A percentile compares a stretch with the other conserved stretches of the same genome.
These are phyloP conservation scores for Cadophora sp. DNA, from an alignment of 2,329 filamentous ascomycete species.

Conservation along the genomic window DNA sequence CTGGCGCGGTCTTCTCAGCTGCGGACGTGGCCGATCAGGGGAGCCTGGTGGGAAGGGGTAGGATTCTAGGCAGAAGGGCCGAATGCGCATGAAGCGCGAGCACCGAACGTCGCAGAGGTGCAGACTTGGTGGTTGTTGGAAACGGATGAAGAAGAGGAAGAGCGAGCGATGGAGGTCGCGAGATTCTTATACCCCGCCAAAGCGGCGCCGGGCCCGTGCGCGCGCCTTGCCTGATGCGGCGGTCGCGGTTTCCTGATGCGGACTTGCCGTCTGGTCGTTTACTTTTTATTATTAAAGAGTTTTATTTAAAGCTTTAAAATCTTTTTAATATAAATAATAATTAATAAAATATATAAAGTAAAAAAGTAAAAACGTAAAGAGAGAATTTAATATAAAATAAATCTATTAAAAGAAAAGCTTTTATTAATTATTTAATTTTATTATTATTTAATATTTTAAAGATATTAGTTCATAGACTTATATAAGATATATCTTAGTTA, in stretches of 20 bases:
- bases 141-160: background rate
- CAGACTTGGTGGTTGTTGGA: background rate
- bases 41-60: conserved; percentile 24
- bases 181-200: conserved; percentile 15
- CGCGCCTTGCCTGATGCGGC: conserved; percentile 10
- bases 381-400: no score
- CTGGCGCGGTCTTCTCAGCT: conserved; percentile 28
- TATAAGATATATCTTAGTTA: no score
- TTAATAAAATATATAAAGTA: no score
- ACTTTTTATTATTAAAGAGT: background rate
- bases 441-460: no score
- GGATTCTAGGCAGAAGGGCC: no score
- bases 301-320: no score
- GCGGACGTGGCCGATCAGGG: conserved; percentile 24
- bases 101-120: background rate
- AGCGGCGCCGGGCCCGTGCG: conserved; percentile 15
- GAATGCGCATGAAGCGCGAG: conserved; percentile 29
- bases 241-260: background rate
- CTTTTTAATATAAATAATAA: no score
- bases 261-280: conserved; percentile 5
- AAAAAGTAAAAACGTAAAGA: no score
- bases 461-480: no score
- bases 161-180: conserved; percentile 4
- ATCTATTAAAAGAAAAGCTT: no score
- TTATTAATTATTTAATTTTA: no score